phyloP scores from a whole-genome alignment of 257 asterid genomes.

The Verbena officinalis region DNA sequence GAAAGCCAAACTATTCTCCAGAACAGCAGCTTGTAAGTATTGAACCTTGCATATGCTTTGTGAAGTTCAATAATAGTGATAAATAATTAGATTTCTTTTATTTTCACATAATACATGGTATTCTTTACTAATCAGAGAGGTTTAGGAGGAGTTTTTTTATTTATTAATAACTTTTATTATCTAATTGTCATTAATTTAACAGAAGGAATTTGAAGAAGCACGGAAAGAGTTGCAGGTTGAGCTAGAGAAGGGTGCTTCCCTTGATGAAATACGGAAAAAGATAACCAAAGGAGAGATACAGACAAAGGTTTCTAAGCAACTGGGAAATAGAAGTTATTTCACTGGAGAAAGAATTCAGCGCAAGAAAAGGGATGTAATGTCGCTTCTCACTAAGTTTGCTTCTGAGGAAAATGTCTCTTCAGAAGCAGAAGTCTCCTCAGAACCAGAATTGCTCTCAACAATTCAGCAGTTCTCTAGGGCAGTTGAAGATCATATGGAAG shows the following conservation, averaged over 20 bases:
- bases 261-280: slow-evolving; percentile 61
- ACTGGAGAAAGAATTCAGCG: slow-evolving; percentile 67
- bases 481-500: slow-evolving; percentile 64
- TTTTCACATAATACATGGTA: slow-evolving; percentile 15
- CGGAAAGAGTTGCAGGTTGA: slow-evolving; percentile 80
- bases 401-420: slow-evolving; percentile 39
- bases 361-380: slow-evolving; percentile 75
- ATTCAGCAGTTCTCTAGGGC: slow-evolving; percentile 51
- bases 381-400: slow-evolving; percentile 60
- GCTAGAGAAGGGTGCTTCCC: slow-evolving; percentile 69
- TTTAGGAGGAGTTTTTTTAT: slow-evolving; percentile 21
- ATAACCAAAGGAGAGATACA: slow-evolving; percentile 66
- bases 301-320: slow-evolving; percentile 63
- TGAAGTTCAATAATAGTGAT: slow-evolving; percentile 20
- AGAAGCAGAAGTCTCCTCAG: slow-evolving; percentile 46
- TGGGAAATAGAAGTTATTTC: slow-evolving; percentile 38
- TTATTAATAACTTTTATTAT: slow-evolving; percentile 20
- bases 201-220: slow-evolving; percentile 93
- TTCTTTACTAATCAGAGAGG: slow-evolving; percentile 6
- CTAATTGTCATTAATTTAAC: slow-evolving; percentile 34
- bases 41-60: slow-evolving; percentile 24
- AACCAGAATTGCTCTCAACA: slow-evolving; percentile 56
- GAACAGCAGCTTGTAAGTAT: slow-evolving; percentile 75
- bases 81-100: slow-evolving; percentile 6
- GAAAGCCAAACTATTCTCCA: slow-evolving; percentile 79